Conservation (phyloP, 768 basidiomycete genomes). For the Lactarius indigo region DNA sequence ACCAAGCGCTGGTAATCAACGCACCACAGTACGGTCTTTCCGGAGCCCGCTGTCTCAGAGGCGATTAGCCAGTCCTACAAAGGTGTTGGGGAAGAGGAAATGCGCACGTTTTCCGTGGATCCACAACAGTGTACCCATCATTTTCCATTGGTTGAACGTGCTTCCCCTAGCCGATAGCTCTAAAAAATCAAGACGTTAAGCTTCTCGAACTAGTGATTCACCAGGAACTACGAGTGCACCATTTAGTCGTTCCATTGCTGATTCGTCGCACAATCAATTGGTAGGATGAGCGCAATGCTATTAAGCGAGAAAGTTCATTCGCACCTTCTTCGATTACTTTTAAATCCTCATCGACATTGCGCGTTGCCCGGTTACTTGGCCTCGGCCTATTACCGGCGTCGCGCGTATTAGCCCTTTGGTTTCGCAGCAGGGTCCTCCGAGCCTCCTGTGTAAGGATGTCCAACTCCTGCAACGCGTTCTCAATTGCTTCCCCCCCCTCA, state of each 20-base stretch:
- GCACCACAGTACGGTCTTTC: constrained; percentile 11
- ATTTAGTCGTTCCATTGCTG: not conserved
- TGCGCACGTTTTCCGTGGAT: constrained; percentile 1
- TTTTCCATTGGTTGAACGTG: constrained; percentile 1
- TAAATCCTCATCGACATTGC: not conserved
- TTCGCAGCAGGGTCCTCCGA: not conserved
- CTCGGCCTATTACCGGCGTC: not conserved
- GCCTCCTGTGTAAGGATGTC: not conserved
- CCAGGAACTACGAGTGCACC: not conserved
- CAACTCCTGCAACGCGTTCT: not conserved
- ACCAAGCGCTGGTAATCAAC: not conserved
- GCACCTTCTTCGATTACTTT: not conserved
- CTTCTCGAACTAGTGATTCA: not conserved
- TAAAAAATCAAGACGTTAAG: not conserved
- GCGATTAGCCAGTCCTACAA: not conserved
- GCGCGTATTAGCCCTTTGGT: not conserved
- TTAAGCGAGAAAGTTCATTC: not conserved
- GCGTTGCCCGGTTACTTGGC: not conserved
- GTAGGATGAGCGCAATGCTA: not conserved
- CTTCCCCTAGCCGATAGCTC: not conserved
- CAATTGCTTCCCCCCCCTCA: not conserved
- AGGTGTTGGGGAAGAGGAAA: too few species aligned
- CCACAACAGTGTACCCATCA: constrained; percentile 1
- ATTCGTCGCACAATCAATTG: not conserved
- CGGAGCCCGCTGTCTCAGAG: constrained; percentile 2